Base-by-base conservation (phyloP, 768 basidiomycete genomes). In the Polyporus arcularius region DNA sequence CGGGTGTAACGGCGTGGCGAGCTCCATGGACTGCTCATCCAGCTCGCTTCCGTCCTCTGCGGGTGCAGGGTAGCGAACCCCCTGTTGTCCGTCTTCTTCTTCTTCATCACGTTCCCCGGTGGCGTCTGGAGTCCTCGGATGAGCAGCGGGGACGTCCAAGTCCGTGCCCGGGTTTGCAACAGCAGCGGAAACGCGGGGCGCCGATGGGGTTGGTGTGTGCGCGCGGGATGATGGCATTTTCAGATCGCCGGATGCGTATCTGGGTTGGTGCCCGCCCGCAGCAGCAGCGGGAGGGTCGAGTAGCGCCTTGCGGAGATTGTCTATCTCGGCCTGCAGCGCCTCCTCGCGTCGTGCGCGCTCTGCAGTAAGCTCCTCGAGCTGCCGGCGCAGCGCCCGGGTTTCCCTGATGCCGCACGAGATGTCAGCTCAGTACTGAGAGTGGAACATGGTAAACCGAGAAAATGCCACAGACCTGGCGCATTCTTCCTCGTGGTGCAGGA, bases 11-110 rank as follows among this genome's bases (percentile, higher is more conserved):
- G 67, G 67, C 1, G 67, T 67, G 15, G 67, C 61, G 12, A 67
- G 59, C 50, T 67, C 67, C 67, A 67, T 67, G 4, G 67, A 63
- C 42, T 55, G 55, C 49, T 67, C 67, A 18, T 41, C 49, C 21
- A 52, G 26, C 39, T 58, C 62, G 12, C 55, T 60, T 15, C 12
- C 57, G 15, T 56, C 49, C 4, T 53, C 62, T 26, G 47, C n/a
- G 41, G 18, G 26, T 16, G 39, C 41, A 26, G 56, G 31, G 21
- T 26, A 26, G 21, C 21, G 21, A 26, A 1, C 2, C 16, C 7
- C 16, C 49, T n/a, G n/a, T 39, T 1, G 11, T 31, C 15, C n/a
- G 30, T 16, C 11, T 26, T 21, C 12, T 26, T 21, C 12, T 26
- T 18, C 21, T 28, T 26, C 46, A 18, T 48, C 18, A 5, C 46